Percentiles rank a stretch among this genome's conserved stretches.
Evolutionary conservation across 2,329 filamentous ascomycete genomes (phyloP).

Genomic region (Aspergillus sp.): DNA sequence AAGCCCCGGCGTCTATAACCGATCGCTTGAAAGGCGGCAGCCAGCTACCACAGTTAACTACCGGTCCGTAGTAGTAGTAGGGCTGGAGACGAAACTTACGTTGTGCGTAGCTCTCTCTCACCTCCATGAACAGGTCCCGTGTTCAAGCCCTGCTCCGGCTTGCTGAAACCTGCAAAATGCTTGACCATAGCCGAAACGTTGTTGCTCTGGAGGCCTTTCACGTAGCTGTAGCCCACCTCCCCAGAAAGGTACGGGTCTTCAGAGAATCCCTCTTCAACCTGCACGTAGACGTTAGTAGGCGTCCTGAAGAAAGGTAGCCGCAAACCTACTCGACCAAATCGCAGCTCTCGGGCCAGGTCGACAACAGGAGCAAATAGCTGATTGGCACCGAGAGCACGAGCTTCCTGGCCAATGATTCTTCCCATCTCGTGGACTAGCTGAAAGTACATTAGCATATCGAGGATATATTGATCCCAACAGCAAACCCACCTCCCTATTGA

Average conservation of each 20-base stretch:
- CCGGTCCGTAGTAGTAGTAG: too few relatives aligned
- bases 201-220: slow-evolving; percentile 53
- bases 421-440: slow-evolving; percentile 57
- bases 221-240: slow-evolving; percentile 55
- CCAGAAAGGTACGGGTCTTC: slow-evolving; percentile 61
- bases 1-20: slow-evolving; percentile 60
- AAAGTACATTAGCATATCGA: background rate
- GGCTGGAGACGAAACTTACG: too few relatives aligned
- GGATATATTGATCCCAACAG: background rate
- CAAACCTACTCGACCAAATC: slow-evolving; percentile 55
- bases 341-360: slow-evolving; percentile 61
- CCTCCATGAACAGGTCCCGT: slow-evolving; percentile 51
- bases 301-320: too few relatives aligned
- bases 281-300: background rate
- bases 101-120: slow-evolving; percentile 46
- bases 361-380: slow-evolving; percentile 63
- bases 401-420: slow-evolving; percentile 54
- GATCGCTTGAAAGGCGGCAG: slow-evolving; percentile 57
- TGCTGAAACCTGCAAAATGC: slow-evolving; percentile 62
- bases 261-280: slow-evolving; percentile 60
- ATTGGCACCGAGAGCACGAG: slow-evolving; percentile 58
- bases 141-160: slow-evolving; percentile 64
- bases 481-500: slow-evolving; percentile 46
- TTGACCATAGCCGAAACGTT: slow-evolving; percentile 65
- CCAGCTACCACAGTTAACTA: too few relatives aligned